Conservation (phyloP, 495 filamentous ascomycete species). For the Beverwykella pulmonaria region DNA sequence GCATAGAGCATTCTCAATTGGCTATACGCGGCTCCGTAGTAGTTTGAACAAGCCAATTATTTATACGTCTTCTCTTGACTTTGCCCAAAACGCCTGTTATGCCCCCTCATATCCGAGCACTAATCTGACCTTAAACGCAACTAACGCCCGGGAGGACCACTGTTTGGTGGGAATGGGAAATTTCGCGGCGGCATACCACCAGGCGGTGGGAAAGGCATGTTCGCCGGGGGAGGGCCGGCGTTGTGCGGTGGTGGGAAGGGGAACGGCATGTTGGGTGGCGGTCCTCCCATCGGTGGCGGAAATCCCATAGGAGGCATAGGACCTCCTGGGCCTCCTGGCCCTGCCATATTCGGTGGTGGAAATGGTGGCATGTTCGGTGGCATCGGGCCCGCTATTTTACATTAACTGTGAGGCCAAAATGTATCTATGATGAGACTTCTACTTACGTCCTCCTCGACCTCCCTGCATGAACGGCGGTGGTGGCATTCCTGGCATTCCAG, state of each 20-base stretch:
- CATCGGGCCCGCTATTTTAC: background rate
- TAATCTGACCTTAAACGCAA: background rate
- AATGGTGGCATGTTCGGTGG: slow-evolving; percentile 11
- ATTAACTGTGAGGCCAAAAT: background rate
- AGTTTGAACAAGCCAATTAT: too few species aligned
- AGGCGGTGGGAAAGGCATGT: slow-evolving; percentile 38
- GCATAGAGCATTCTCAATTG: background rate
- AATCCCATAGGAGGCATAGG: slow-evolving; percentile 13
- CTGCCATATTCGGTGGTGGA: slow-evolving; percentile 6
- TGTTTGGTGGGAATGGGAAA: slow-evolving; percentile 28
- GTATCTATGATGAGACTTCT: background rate
- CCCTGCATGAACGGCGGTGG: slow-evolving; percentile 42
- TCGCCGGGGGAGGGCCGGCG: slow-evolving; percentile 31
- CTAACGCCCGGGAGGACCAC: slow-evolving; percentile 23
- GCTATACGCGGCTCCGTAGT: background rate
- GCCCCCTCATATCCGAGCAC: background rate
- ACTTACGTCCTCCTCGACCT: slow-evolving; percentile 41
- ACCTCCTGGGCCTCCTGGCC: slow-evolving; percentile 9
- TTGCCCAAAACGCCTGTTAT: background rate
- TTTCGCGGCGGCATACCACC: slow-evolving; percentile 18
- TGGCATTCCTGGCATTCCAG: slow-evolving; percentile 45
- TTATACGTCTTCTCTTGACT: background rate
- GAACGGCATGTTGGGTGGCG: slow-evolving; percentile 10
- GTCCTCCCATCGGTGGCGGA: slow-evolving; percentile 18
- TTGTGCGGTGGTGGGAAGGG: slow-evolving; percentile 21